phyloP scores from a whole-genome alignment of 495 filamentous ascomycete species.

The Acidiella bohemica region DNA sequence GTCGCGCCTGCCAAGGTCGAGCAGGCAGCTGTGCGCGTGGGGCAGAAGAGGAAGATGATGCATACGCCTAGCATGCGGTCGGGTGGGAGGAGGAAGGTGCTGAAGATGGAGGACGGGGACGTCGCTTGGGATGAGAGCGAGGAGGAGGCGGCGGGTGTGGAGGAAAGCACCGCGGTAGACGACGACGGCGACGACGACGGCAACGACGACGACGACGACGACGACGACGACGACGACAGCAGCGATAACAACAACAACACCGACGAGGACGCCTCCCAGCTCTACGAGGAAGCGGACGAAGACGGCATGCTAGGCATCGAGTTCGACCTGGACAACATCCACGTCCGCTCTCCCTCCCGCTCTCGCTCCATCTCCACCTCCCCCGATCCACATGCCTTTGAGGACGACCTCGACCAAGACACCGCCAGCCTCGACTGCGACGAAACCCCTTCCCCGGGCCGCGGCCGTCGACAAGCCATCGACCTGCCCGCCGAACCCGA shows the following conservation, averaged over 20 bases:
- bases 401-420: slow-evolving; percentile 18
- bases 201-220: neutral
- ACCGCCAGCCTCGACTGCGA: slow-evolving; percentile 20
- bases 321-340: too few relatives aligned
- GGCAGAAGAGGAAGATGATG: slow-evolving; percentile 8
- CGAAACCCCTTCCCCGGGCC: slow-evolving; percentile 11
- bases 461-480: slow-evolving; percentile 19
- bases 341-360: neutral
- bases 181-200: slow-evolving; percentile 1
- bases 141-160: too few relatives aligned
- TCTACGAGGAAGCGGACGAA: slow-evolving; percentile 8
- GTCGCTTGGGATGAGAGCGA: too few relatives aligned
- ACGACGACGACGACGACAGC: neutral
- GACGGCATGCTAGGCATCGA: slow-evolving; percentile 20
- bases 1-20: too few relatives aligned
- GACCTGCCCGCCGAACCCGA: slow-evolving; percentile 22
- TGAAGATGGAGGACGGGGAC: slow-evolving; percentile 4
- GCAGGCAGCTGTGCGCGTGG: too few relatives aligned
- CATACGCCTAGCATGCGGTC: slow-evolving; percentile 3
- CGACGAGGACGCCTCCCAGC: neutral
- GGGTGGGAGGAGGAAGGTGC: neutral
- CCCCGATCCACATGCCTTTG: slow-evolving; percentile 4
- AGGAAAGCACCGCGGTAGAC: slow-evolving; percentile 2
- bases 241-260: too few relatives aligned
- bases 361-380: neutral